Conservation (phyloP, 441 rosid species). For the Aquilaria agallochum region DNA sequence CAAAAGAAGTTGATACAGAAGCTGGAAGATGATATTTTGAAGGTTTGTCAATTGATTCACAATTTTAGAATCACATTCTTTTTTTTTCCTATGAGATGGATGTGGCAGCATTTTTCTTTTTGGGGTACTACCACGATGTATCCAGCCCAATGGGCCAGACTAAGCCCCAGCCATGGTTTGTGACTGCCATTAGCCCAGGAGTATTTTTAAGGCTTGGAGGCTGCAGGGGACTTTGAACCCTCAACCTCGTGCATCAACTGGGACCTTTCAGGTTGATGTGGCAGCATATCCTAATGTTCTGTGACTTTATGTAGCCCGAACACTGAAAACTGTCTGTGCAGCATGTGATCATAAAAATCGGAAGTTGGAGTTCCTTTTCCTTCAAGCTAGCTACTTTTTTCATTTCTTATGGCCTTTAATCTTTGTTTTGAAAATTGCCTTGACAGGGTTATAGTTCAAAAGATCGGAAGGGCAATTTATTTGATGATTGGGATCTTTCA, state of each 20-base stretch:
- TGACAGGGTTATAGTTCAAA: constrained; percentile 85
- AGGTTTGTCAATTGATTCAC: constrained; percentile 48
- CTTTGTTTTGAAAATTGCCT: constrained; percentile 10
- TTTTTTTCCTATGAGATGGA: constrained; percentile 2
- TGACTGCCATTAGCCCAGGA: no score
- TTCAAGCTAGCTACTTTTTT: background rate
- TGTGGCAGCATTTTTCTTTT: constrained; percentile 8
- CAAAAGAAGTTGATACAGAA: constrained; percentile 89
- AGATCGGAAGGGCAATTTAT: constrained; percentile 66
- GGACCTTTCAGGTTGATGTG: constrained; percentile 6
- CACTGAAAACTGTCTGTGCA: background rate
- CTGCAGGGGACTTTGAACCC: no score
- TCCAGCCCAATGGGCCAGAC: background rate
- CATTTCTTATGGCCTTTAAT: constrained; percentile 5
- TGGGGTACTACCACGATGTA: background rate
- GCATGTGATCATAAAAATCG: background rate
- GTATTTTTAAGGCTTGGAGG: no score
- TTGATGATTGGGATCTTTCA: constrained; percentile 94
- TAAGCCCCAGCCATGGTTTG: background rate
- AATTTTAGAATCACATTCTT: constrained; percentile 5
- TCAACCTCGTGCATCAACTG: no score
- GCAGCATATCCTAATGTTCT: constrained; percentile 1
- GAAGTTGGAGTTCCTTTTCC: background rate
- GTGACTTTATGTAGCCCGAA: background rate
- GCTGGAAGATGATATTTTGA: constrained; percentile 95